Evolutionary conservation across 164 flowering plant genomes (phyloP), one percentile per base, ranked within the genome.

Genomic region (Vitis rotundifolia): DNA sequence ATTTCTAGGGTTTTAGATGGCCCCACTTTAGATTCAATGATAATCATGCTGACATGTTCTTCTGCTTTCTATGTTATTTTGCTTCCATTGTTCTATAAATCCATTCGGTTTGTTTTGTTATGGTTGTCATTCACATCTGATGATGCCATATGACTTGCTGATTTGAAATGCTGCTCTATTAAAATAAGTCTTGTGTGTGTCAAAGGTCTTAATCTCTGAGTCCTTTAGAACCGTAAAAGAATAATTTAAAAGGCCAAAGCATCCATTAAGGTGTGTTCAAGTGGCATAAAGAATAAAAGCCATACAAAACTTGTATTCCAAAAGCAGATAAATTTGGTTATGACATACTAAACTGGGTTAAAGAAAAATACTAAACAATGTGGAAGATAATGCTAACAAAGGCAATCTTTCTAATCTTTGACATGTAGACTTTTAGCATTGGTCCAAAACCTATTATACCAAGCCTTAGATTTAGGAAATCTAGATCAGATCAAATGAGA

Each of bases 401-500:
- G 59, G 44, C 19, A 63, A 72, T 54, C 31, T 66, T 59, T 59
- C 47, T 57, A 49, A 49, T 62, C 51, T 51, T 47, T 47, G 58
- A 19, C 52, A 66, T 10, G 28, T 31, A 49, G 31, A 47, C 52
- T 60, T 69, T 53, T 22, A 70, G 61, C 19, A 66, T 66, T 68
- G 72, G 63, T 61, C 69, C 71, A 66, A 66, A 55, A 67, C 63
- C 71, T 66, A 49, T 29, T 44, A 50, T 67, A 54, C 55, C 63
- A 68, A 61, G 62, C 63, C 55, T 16, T 53, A 48, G 59, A 68
- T 56, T 8, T 28, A 26, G 16, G 28, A 68, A 61, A 52, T 49
- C 50, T 64, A 26, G 69, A 58, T 64, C 65, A 70, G 67, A 70
- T 66, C 66, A 73, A 31, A 64, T 59, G 37, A 65, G 70, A 70